Evolutionary conservation across 805 yeast species (phyloP), one percentile per base, ranked within the genome.

Genomic region (Starmerella cellae): DNA sequence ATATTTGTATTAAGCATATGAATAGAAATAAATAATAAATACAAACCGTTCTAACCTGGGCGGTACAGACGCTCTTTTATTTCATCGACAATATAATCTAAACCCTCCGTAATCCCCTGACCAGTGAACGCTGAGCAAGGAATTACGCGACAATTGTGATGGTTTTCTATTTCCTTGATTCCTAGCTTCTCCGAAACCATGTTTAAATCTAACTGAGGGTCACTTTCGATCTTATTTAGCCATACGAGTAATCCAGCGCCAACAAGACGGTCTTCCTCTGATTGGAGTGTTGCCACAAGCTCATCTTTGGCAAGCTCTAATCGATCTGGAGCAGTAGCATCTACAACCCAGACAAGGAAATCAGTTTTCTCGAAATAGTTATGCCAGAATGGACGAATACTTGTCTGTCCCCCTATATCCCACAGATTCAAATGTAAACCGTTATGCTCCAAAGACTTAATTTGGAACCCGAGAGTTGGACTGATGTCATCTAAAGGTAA

Each of bases 351-450:
- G 11, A 87, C 60, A 16, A 87, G 64, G 5, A 75, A 73, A 52
- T 87, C 87, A 0, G 81, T 75, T 52, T 74, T 75, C 50, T 85
- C 95, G 55, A 81, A 87, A 60, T 88, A 87, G 61, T 87, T 88
- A 53, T 82, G 76, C 97, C 97, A 87, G 67, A 85, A 85, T 16
- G 87, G 77, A 37, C 97, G 64, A 33, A 87, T 65, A 1, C 88
- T 71, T 35, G 70, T 63, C 59, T 87, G 97, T 2, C 97, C 97
- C 4, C 97, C 97, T 11, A 87, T 76, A 56, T 83, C 95, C 97
- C 69, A 66, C 17, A 66, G 52, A 30, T 64, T 64, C 36, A 66
- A 46, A 24, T 55, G 58, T 42, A 51, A 55, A 11, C 52, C 49
- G n/a, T 24, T 41, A 13, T 37, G 61, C 1, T 58, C 54, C 1